A percentile compares a stretch with the other conserved stretches of the same genome.
Evolutionary conservation across 306 rosid genomes (phyloP).

Genomic region (Begonia loranthoides): DNA sequence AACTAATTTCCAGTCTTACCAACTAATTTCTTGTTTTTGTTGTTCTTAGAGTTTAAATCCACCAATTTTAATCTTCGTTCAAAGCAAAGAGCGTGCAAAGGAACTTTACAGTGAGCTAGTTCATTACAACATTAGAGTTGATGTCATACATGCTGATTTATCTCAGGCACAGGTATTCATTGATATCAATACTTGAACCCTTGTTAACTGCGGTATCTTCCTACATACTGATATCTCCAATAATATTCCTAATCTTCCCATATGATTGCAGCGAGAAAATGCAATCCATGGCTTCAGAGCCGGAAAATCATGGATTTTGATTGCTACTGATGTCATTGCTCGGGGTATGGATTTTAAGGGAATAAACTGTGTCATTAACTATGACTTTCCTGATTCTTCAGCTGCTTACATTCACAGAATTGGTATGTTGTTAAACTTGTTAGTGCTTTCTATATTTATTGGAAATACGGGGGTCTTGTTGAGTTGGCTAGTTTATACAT

Average conservation of each 20-base stretch:
- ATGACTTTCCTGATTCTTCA: conserved; percentile 91
- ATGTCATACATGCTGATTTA: conserved; percentile 81
- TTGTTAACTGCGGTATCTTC: too few relatives aligned
- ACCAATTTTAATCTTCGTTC: conserved; percentile 76
- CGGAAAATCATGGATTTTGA: conserved; percentile 90
- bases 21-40: conserved; percentile 12
- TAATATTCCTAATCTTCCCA: too few relatives aligned
- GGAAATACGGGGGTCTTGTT: too few relatives aligned
- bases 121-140: conserved; percentile 66
- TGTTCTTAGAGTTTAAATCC: conserved; percentile 64
- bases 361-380: conserved; percentile 77
- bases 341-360: conserved; percentile 98
- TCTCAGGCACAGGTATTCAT: conserved; percentile 56
- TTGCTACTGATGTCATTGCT: conserved; percentile 94
- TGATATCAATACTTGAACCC: too few relatives aligned
- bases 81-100: conserved; percentile 98
- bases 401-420: conserved; percentile 83
- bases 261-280: conserved; percentile 53
- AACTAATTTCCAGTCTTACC: conserved; percentile 1
- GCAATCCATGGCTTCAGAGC: conserved; percentile 86
- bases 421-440: conserved; percentile 33
- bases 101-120: conserved; percentile 65
- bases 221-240: too few relatives aligned
- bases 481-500: too few relatives aligned
- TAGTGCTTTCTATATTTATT: not conserved